These are phyloP conservation scores for Colletotrichum sojae DNA, from an alignment of 2,329 filamentous ascomycete species.

Conservation along the genomic window DNA sequence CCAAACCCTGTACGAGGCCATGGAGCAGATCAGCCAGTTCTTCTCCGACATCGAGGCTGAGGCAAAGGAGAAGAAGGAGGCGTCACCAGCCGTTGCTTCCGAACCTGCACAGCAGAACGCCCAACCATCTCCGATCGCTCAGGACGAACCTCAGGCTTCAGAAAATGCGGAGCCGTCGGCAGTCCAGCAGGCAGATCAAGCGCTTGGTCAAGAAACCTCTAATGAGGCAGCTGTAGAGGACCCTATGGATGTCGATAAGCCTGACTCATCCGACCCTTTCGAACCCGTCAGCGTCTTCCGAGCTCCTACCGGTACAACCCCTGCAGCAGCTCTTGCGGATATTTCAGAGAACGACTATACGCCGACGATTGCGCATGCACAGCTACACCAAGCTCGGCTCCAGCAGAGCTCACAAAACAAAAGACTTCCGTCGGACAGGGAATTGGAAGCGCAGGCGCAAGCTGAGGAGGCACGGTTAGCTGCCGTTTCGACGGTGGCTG, in stretches of 20 bases:
- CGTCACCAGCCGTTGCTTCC: conserved; percentile 20
- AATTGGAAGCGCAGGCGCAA: conserved; percentile 79
- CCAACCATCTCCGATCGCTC: conserved; percentile 20
- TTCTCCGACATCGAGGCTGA: conserved; percentile 70
- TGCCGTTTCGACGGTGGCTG: conserved; percentile 75
- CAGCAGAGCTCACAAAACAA: conserved; percentile 76
- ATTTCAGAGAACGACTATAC: conserved; percentile 83
- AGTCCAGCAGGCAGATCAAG: background rate
- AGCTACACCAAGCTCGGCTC: conserved; percentile 79
- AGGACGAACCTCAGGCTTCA: background rate
- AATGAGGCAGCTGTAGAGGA: conserved; percentile 32
- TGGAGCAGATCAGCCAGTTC: conserved; percentile 83
- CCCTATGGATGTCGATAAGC: conserved; percentile 48
- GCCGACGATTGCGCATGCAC: conserved; percentile 82
- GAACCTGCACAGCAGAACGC: conserved; percentile 33
- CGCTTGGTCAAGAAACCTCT: background rate
- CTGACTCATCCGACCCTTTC: conserved; percentile 51
- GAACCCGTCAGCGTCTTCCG: conserved; percentile 80
- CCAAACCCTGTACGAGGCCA: conserved; percentile 86
- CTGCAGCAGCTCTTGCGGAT: conserved; percentile 77
- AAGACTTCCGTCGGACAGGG: conserved; percentile 85
- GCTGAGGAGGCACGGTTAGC: conserved; percentile 77
- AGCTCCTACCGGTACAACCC: conserved; percentile 81
- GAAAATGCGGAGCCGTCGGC: background rate
- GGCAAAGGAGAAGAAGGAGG: conserved; percentile 40